These are phyloP conservation scores for Salix brachista DNA, from an alignment of 345 rosid genomes.

Conservation along the genomic window DNA sequence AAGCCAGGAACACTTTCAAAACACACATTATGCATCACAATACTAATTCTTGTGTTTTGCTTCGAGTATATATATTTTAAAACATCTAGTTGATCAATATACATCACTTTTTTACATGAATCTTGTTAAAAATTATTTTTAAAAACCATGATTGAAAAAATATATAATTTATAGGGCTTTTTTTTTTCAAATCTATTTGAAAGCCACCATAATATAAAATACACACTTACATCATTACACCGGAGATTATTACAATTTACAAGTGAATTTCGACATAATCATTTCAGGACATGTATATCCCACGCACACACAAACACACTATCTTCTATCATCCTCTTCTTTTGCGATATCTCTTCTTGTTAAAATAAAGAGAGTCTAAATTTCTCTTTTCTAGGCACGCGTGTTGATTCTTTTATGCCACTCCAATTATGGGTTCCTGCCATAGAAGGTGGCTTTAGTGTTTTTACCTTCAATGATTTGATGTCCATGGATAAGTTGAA, in stretches of 20 bases:
- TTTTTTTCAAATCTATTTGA: too few relatives aligned
- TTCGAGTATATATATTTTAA: too few relatives aligned
- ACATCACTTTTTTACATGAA: too few relatives aligned
- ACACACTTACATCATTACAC: not conserved
- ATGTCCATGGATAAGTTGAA: conserved; percentile 22
- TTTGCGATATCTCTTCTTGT: not conserved
- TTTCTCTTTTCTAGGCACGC: conserved; percentile 22
- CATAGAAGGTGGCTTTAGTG: not conserved
- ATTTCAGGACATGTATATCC: not conserved
- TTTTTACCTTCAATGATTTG: conserved; percentile 18
- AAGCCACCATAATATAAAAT: too few relatives aligned
- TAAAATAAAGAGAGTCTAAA: not conserved
- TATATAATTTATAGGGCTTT: too few relatives aligned
- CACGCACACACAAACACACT: not conserved
- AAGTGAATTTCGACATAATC: conserved; percentile 15
- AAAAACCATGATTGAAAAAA: too few relatives aligned
- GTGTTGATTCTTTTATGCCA: conserved; percentile 3
- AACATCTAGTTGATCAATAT: too few relatives aligned
- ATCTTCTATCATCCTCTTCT: not conserved
- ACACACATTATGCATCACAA: too few relatives aligned
- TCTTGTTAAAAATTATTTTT: too few relatives aligned
- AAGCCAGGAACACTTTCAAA: too few relatives aligned
- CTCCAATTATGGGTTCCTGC: not conserved
- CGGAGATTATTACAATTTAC: conserved; percentile 5
- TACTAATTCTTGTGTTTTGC: too few relatives aligned